Conservation (phyloP, 139 green algal genomes). For the Coccomyxa sp. region DNA sequence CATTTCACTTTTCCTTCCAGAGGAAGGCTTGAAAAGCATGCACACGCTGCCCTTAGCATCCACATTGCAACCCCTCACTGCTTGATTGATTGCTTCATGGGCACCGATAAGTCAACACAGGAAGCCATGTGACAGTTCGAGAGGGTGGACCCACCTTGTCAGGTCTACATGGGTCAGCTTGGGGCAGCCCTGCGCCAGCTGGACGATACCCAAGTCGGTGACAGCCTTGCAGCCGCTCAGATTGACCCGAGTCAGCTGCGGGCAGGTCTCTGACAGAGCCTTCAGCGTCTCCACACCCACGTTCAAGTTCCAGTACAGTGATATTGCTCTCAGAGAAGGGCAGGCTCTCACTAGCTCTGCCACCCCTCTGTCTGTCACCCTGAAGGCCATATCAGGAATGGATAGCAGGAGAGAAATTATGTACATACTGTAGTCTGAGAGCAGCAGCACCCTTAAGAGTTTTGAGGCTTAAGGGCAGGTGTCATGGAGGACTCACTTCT, state of each 20-base stretch:
- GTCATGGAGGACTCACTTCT: constrained; percentile 3
- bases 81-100: background rate
- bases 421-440: background rate
- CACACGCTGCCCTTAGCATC: no score
- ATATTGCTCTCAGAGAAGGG: constrained; percentile 6
- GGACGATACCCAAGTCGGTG: constrained; percentile 10
- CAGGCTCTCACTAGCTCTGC: background rate
- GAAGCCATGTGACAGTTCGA: background rate
- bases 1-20: no score
- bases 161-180: constrained; percentile 16
- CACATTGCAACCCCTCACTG: no score
- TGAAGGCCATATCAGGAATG: background rate
- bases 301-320: constrained; percentile 29
- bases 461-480: background rate
- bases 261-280: constrained; percentile 7
- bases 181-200: constrained; percentile 9
- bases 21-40: no score
- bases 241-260: constrained; percentile 11
- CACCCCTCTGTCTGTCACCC: constrained; percentile 18
- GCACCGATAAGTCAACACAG: background rate
- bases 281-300: constrained; percentile 10
- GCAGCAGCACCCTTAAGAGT: background rate
- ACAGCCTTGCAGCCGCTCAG: constrained; percentile 26
- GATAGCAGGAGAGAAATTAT: background rate
- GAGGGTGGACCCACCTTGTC: constrained; percentile 11